Evolutionary conservation across 345 rosid species (phyloP), one percentile per base, ranked within the genome.

Genomic region (Brassica rapa): DNA sequence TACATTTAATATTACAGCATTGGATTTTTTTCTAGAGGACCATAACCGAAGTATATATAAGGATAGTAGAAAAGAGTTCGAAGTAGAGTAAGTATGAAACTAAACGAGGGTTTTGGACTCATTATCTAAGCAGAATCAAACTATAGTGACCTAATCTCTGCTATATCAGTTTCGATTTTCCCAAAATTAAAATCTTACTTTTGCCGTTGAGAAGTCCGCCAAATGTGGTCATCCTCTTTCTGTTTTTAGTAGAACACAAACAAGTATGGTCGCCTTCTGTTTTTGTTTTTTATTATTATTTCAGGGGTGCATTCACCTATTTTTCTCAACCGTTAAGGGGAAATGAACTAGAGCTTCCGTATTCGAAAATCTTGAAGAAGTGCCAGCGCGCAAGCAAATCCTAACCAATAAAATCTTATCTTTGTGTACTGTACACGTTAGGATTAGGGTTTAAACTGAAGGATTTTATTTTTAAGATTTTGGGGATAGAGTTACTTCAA

Each of bases 181-280:
- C 23, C 41, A 62, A 62, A 62, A n/a, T 64, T 35, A 10, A 25
- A 35, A 16, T 33, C 15, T 35, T 27, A 30, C 27, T 6, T 27
- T 9, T 14, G 7, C 12, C 70, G 14, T 51, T 53, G 77, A 64
- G 16, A 33, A 32, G 53, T 64, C 77, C 77, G 70, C 62, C 63
- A 74, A 21, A 6, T 32, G 9, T 37, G 33, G 71, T 7, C 71
- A 32, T 60, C 64, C 2, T 32, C 64, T 60, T 60, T 24, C 15
- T 23, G 63, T 24, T 59, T 59, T 10, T 59, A 23, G 63, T 24
- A 59, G 32, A 21, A 56, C 61, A 55, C 21, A n/a, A 59, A 60
- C n/a, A 11, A 60, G 10, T 27, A 27, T 27, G 12, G 27, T 60
- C 64, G 2, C 8, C 41, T 35, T 5, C 25, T 12, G 3, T 12